These are phyloP conservation scores for Austroboletus eburneus DNA, from an alignment of 768 basidiomycete genomes.

Conservation along the genomic window DNA sequence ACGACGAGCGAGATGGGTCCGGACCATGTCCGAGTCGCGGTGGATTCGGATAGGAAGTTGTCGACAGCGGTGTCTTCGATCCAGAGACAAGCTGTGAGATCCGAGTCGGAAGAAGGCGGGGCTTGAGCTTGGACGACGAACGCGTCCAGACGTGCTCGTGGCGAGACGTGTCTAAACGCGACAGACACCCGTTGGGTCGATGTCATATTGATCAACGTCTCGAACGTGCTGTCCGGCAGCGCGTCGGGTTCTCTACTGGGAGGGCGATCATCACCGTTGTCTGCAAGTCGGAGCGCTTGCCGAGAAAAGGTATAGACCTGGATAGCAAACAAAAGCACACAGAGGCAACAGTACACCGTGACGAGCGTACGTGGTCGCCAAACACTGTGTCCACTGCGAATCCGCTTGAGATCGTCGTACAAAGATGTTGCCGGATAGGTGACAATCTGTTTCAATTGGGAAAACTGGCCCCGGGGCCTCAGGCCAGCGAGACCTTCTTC, in stretches of 20 bases:
- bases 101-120: slow-evolving; percentile 6
- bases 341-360: slow-evolving; percentile 39
- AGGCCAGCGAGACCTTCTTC: slow-evolving; percentile 17
- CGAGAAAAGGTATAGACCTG: slow-evolving; percentile 18
- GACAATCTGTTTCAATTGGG: slow-evolving; percentile 26
- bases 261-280: too few species aligned
- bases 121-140: slow-evolving; percentile 35
- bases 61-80: slow-evolving; percentile 34
- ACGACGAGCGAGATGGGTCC: slow-evolving; percentile 51
- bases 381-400: slow-evolving; percentile 20
- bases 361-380: slow-evolving; percentile 32
- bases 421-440: slow-evolving; percentile 23
- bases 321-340: slow-evolving; percentile 37
- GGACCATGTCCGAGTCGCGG: slow-evolving; percentile 40
- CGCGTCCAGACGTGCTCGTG: slow-evolving; percentile 31
- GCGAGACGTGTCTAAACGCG: slow-evolving; percentile 29
- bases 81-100: slow-evolving; percentile 52
- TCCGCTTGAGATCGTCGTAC: slow-evolving; percentile 23
- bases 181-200: slow-evolving; percentile 33
- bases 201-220: slow-evolving; percentile 30
- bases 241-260: too few species aligned
- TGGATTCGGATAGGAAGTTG: slow-evolving; percentile 34
- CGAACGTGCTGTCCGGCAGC: too few species aligned
- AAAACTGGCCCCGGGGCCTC: slow-evolving; percentile 18
- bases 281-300: slow-evolving; percentile 6